Percentiles rank a stretch among this genome's conserved stretches.
phyloP scores from a whole-genome alignment of 371 early-diverging fungal species.

The Umbelopsis sp. region DNA sequence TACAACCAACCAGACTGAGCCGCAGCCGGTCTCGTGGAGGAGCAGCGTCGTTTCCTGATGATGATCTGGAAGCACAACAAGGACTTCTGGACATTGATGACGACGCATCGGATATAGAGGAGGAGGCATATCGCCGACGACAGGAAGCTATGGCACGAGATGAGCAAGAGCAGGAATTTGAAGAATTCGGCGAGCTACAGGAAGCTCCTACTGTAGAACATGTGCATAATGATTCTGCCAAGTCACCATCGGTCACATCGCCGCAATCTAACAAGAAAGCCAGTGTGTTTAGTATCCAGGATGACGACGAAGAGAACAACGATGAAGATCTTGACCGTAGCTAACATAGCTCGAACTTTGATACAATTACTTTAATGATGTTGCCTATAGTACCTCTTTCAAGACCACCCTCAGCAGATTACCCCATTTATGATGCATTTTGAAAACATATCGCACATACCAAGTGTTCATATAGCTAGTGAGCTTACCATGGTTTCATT shows the following conservation, averaged over 20 bases:
- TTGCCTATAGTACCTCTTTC: neutral
- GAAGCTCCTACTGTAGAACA: constrained; percentile 9
- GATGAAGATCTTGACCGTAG: neutral
- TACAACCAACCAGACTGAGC: constrained; percentile 31
- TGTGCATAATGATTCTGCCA: neutral
- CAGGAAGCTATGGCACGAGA: neutral
- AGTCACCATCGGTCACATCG: neutral
- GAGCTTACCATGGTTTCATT: no score
- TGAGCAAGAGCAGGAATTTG: constrained; percentile 23
- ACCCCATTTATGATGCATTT: neutral
- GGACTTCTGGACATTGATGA: constrained; percentile 35
- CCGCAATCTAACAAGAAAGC: neutral
- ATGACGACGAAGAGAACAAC: neutral
- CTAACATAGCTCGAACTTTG: neutral
- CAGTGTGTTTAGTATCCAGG: neutral
- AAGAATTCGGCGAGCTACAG: constrained; percentile 30
- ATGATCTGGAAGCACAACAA: constrained; percentile 34
- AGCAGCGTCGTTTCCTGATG: constrained; percentile 11
- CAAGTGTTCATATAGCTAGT: no score
- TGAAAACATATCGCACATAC: no score
- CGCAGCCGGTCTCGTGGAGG: constrained; percentile 27
- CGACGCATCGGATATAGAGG: constrained; percentile 26
- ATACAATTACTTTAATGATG: neutral
- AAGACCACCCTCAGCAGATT: neutral
- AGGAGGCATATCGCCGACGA: constrained; percentile 22